These are phyloP conservation scores for Quercus suber DNA, from an alignment of 306 rosid genomes.

Conservation along the genomic window DNA sequence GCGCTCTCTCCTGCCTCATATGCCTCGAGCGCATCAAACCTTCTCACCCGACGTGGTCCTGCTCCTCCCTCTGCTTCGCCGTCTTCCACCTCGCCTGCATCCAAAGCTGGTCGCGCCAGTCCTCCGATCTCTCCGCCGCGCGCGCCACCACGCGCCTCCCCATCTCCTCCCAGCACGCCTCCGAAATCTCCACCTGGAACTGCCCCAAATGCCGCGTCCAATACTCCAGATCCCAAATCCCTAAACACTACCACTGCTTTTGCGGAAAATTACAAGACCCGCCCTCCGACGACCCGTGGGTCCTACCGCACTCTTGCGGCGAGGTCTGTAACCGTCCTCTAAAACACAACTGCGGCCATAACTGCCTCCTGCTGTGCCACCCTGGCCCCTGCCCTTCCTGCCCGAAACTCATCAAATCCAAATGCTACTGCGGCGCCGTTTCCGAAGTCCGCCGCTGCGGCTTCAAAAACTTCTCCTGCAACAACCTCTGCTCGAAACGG, in stretches of 20 bases:
- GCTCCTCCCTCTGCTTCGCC: conserved; percentile 81
- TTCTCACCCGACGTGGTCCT: conserved; percentile 89
- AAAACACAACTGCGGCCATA: conserved; percentile 75
- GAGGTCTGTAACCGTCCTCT: conserved; percentile 73
- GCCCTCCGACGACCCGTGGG: conserved; percentile 80
- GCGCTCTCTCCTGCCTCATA: conserved; percentile 86
- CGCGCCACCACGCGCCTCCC: conserved; percentile 85
- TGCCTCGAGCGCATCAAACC: conserved; percentile 90
- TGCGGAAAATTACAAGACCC: conserved; percentile 82
- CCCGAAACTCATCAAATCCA: conserved; percentile 68
- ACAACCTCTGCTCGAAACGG: conserved; percentile 45
- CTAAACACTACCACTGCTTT: conserved; percentile 68
- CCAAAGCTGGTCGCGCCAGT: conserved; percentile 90
- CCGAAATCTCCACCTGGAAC: conserved; percentile 66
- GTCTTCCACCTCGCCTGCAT: conserved; percentile 90
- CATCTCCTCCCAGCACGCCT: conserved; percentile 39
- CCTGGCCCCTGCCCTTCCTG: conserved; percentile 97
- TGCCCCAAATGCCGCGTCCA: conserved; percentile 88
- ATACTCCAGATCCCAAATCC: conserved; percentile 60
- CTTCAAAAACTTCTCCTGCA: conserved; percentile 71
- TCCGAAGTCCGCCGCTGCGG: conserved; percentile 76
- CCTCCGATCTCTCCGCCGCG: conserved; percentile 61
- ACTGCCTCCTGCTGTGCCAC: conserved; percentile 78
- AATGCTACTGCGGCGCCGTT: conserved; percentile 66
- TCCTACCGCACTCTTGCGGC: conserved; percentile 91